Percentiles rank a stretch among this genome's conserved stretches.
Conservation (phyloP, 1,284 basidiomycete species). For the Ceratorhiza oryzae-sativae region DNA sequence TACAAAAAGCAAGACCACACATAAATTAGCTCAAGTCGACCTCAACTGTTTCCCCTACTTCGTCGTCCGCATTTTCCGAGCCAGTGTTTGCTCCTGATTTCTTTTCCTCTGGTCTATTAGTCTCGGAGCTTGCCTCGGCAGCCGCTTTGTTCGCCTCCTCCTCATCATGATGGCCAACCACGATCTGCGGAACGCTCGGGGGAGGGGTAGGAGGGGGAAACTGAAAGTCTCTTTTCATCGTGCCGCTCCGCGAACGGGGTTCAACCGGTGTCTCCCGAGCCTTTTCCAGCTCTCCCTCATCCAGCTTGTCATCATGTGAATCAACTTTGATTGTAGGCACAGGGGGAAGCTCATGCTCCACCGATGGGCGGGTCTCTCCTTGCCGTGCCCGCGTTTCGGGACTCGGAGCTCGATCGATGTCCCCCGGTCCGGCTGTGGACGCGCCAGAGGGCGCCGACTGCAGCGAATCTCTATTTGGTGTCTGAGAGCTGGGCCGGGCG, state of each 20-base stretch:
- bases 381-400: conserved; percentile 18
- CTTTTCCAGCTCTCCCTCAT: conserved; percentile 54
- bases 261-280: conserved; percentile 39
- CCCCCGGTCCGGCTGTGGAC: not conserved
- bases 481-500: conserved; percentile 52
- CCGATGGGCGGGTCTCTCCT: not conserved
- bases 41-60: conserved; percentile 33
- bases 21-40: conserved; percentile 24
- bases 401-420: conserved; percentile 12
- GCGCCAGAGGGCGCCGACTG: conserved; percentile 52
- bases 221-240: conserved; percentile 79
- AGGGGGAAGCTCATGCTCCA: conserved; percentile 53
- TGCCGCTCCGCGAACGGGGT: conserved; percentile 56
- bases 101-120: not conserved
- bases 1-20: not conserved
- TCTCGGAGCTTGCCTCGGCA: not conserved
- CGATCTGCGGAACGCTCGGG: conserved; percentile 34
- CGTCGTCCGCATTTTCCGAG: conserved; percentile 15
- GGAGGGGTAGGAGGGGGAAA: conserved; percentile 62
- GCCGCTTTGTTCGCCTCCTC: not conserved
- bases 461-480: conserved; percentile 63
- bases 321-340: conserved; percentile 43
- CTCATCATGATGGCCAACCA: conserved; percentile 29
- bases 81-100: not conserved
- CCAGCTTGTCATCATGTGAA: conserved; percentile 47